Evolutionary conservation across 768 basidiomycete genomes (phyloP), one percentile per base, ranked within the genome.

Genomic region (Chlorophyllum brunneum): DNA sequence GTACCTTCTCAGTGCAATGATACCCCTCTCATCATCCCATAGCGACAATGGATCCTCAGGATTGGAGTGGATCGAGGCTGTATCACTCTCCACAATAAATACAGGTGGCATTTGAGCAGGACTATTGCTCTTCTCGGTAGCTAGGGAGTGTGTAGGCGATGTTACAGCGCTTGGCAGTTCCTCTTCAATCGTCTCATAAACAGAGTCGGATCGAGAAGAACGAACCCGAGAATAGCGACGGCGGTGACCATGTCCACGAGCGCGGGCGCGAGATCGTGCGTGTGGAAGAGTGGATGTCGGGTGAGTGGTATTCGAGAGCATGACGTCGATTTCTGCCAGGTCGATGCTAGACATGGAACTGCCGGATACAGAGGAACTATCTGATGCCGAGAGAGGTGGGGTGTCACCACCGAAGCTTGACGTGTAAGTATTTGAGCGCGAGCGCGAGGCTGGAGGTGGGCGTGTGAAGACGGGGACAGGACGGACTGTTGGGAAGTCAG

Each of bases 101-200:
- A 88, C 66, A 0, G 75, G 70, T 24, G 71, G 74, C 6, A 65
- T 59, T 15, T 67, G 63, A 0, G 72, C 71, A 0, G 75, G 70
- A 38, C 66, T 70, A 34, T 59, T 70, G 23, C 70, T 68, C 43
- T 67, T 71, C 31, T 66, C 61, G n/a, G 58, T 63, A 1, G 63
- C 59, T 2, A 65, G 47, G 0, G 70, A 63, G 10, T 68, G 59
- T 11, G 58, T 54, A 0, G 72, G 67, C 2, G 55, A 42, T 15
- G 66, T 66, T 0, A 62, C 58, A 9, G 63, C 62, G 29, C 54
- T 73, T 3, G 73, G 70, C 10, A 71, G 62, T 56, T 91, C 90
- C 59, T 92, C 89, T 50, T 88, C 76, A 42, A 92, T 91, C 0
- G 85, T 90, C 63, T 90, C 88, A 57, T 89, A 91, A 0, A 88